A percentile compares a stretch with the other conserved stretches of the same genome.
Evolutionary conservation across 345 rosid genomes (phyloP).

Genomic region (Limnanthes douglasii): DNA sequence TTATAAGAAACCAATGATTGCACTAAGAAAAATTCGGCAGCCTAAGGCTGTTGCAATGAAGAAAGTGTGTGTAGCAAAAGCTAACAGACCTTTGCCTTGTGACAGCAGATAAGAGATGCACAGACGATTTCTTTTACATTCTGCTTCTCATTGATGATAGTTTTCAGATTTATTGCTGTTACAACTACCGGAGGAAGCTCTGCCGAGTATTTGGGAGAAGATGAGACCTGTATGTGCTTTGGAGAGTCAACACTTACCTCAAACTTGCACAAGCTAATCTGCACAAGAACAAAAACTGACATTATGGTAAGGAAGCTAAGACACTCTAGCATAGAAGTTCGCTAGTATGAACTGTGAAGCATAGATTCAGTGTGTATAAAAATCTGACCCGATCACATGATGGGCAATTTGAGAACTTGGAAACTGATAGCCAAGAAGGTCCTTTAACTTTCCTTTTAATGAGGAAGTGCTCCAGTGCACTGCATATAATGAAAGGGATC

Average conservation of each 20-base stretch:
- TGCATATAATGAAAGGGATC: conserved; percentile 26
- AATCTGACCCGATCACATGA: conserved; percentile 61
- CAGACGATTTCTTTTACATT: conserved; percentile 76
- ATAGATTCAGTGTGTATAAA: conserved; percentile 5
- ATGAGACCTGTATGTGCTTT: conserved; percentile 37
- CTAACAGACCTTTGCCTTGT: conserved; percentile 80
- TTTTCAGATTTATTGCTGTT: conserved; percentile 86
- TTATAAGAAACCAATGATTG: background rate
- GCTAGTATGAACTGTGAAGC: conserved; percentile 5
- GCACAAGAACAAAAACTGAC: conserved; percentile 14
- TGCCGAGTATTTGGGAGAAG: conserved; percentile 26
- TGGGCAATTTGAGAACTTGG: conserved; percentile 52
- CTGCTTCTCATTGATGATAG: conserved; percentile 66
- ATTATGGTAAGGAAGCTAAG: conserved; percentile 8
- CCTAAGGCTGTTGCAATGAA: background rate
- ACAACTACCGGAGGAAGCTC: conserved; percentile 83
- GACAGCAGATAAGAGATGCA: conserved; percentile 85
- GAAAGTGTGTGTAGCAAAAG: conserved; percentile 6
- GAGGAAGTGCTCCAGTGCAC: conserved; percentile 94
- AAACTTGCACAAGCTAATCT: conserved; percentile 99
- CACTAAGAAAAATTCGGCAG: background rate
- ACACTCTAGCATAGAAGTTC: too few relatives aligned
- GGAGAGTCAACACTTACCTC: conserved; percentile 62
- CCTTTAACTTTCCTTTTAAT: conserved; percentile 83
- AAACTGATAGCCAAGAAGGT: conserved; percentile 85